phyloP scores from a whole-genome alignment of 169 alveolate genomes.

The Eimeria maxima region DNA sequence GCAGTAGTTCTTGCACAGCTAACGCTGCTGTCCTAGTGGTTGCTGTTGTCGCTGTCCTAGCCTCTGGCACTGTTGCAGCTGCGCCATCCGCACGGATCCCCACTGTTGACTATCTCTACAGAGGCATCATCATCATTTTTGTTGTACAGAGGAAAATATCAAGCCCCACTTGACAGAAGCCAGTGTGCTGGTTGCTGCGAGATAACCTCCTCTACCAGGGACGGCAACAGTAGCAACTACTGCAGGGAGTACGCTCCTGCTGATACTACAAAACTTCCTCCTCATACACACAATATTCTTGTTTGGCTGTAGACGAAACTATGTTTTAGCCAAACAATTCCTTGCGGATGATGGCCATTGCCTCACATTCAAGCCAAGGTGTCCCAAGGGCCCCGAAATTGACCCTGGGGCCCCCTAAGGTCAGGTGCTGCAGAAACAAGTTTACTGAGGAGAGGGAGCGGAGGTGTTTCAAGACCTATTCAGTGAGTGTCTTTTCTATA shows the following conservation, averaged over 20 bases:
- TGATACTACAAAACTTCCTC: neutral
- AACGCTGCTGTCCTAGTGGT: neutral
- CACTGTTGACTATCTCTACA: neutral
- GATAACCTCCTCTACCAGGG: neutral
- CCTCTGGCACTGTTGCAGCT: neutral
- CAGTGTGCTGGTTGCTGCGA: neutral
- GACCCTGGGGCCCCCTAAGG: slow-evolving; percentile 6
- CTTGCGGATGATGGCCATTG: neutral
- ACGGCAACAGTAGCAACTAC: neutral
- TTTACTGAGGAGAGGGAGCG: neutral
- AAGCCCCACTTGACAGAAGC: neutral
- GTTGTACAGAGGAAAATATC: neutral
- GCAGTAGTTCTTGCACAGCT: neutral
- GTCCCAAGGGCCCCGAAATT: neutral
- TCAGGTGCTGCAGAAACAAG: neutral
- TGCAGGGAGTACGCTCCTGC: neutral
- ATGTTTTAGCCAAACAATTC: neutral
- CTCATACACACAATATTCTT: neutral
- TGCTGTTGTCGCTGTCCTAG: neutral
- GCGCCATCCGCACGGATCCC: neutral
- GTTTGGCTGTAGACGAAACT: neutral
- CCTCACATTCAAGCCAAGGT: neutral
- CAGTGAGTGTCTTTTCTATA: neutral
- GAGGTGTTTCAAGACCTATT: neutral
- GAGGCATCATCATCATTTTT: neutral